phyloP scores from a whole-genome alignment of 129 eudicot species.

The Ambrosia artemisiifolia region DNA sequence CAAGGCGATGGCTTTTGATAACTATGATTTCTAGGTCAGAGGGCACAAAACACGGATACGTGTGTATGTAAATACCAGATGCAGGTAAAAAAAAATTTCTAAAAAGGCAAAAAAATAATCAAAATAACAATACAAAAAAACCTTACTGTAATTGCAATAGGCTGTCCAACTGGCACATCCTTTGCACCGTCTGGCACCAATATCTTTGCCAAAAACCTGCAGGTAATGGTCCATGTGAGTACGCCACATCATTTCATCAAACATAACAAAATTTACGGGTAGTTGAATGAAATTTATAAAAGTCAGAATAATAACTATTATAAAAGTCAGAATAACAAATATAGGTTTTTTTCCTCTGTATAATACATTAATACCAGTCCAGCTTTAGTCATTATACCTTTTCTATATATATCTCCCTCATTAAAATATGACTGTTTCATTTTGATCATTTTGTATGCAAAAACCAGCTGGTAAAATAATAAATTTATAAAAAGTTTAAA shows the following conservation, averaged over 20 bases:
- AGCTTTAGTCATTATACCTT: background rate
- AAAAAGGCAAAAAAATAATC: background rate
- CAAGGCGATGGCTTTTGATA: no score
- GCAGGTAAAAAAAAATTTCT: background rate
- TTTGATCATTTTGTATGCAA: background rate
- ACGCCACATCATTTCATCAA: slow-evolving; percentile 12
- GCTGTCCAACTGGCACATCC: slow-evolving; percentile 94
- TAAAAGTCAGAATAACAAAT: slow-evolving; percentile 1
- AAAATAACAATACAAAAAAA: slow-evolving; percentile 11
- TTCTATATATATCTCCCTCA: background rate
- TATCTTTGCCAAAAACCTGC: slow-evolving; percentile 90
- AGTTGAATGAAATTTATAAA: background rate
- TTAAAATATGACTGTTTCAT: background rate
- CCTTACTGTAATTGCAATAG: slow-evolving; percentile 86
- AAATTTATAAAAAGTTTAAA: background rate
- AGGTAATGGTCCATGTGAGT: background rate
- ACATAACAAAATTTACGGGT: background rate
- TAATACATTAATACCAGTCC: background rate
- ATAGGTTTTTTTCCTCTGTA: background rate
- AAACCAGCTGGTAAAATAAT: background rate
- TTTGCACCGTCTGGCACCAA: slow-evolving; percentile 85
- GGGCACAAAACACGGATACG: background rate
- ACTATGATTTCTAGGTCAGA: no score
- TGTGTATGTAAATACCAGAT: background rate
- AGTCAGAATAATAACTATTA: background rate